Conservation (phyloP, 1,284 basidiomycete genomes). For the Gyrodon tennesseensis region DNA sequence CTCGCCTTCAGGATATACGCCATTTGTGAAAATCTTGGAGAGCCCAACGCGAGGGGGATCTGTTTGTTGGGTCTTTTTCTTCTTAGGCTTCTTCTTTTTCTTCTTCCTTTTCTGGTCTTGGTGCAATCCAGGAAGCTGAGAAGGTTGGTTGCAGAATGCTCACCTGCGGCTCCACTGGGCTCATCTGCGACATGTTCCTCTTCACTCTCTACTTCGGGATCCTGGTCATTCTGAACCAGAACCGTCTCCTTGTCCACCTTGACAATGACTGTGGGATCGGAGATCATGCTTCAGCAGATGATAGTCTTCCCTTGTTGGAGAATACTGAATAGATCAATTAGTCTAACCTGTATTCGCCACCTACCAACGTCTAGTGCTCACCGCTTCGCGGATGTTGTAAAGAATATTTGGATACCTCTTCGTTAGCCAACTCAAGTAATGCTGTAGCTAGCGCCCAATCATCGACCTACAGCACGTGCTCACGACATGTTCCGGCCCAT, state of each 20-base stretch:
- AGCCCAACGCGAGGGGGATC: slow-evolving; percentile 93
- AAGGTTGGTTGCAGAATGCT: slow-evolving; percentile 12
- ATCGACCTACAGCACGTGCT: too few species aligned
- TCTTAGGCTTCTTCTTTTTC: slow-evolving; percentile 94
- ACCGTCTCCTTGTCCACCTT: slow-evolving; percentile 22
- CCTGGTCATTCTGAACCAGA: slow-evolving; percentile 23
- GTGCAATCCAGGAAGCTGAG: slow-evolving; percentile 8
- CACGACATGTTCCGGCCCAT: too few species aligned
- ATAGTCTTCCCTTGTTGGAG: background rate
- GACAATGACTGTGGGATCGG: slow-evolving; percentile 23
- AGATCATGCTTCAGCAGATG: slow-evolving; percentile 31
- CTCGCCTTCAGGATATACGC: slow-evolving; percentile 89
- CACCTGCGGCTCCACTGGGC: slow-evolving; percentile 33
- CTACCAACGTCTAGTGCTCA: background rate
- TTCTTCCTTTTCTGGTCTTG: slow-evolving; percentile 81
- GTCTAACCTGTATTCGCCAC: background rate
- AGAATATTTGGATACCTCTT: too few species aligned
- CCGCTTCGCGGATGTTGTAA: too few species aligned
- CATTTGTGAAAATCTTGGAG: slow-evolving; percentile 86
- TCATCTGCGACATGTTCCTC: slow-evolving; percentile 36
- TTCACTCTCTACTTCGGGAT: slow-evolving; percentile 38
- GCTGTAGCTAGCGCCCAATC: too few species aligned
- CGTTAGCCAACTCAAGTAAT: too few species aligned
- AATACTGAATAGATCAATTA: background rate
- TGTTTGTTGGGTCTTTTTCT: slow-evolving; percentile 79